Conservation (phyloP, 1,284 basidiomycete species). For the Apiotrichum siamense region DNA sequence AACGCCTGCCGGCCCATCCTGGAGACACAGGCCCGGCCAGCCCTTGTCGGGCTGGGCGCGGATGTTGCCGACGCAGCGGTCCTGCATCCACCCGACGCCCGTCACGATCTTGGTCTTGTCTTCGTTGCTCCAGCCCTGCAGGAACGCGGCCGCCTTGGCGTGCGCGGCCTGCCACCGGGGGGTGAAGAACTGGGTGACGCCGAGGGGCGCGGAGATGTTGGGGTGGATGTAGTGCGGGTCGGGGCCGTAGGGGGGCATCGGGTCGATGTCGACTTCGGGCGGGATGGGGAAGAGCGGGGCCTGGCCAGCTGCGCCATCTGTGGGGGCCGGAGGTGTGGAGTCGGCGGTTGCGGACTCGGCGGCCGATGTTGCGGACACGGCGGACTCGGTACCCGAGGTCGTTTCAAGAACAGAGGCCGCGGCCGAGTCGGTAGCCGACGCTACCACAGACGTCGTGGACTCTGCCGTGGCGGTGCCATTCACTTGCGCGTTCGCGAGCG, state of each 20-base stretch:
- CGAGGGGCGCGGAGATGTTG: conserved; percentile 19
- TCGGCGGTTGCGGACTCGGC: background rate
- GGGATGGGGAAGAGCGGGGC: background rate
- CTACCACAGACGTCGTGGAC: background rate
- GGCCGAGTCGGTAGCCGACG: background rate
- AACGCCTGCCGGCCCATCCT: conserved; percentile 32
- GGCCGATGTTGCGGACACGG: background rate
- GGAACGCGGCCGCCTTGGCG: conserved; percentile 38
- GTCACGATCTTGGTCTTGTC: conserved; percentile 51
- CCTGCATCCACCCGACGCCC: conserved; percentile 44
- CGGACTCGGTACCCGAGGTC: too few relatives aligned
- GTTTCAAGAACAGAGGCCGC: too few relatives aligned
- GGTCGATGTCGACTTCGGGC: background rate
- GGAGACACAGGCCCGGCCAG: conserved; percentile 64
- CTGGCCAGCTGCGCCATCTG: background rate
- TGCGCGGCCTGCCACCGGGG: conserved; percentile 29
- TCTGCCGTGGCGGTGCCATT: background rate
- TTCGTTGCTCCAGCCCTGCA: conserved; percentile 47
- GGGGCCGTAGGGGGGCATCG: background rate
- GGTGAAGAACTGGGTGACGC: conserved; percentile 9
- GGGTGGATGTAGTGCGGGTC: background rate
- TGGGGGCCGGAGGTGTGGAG: background rate
- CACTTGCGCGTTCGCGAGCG: background rate
- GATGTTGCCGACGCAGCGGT: conserved; percentile 63
- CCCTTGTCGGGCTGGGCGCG: conserved; percentile 56